Conservation (phyloP, 2,329 filamentous ascomycete genomes). For the Xylaria multiplex region DNA sequence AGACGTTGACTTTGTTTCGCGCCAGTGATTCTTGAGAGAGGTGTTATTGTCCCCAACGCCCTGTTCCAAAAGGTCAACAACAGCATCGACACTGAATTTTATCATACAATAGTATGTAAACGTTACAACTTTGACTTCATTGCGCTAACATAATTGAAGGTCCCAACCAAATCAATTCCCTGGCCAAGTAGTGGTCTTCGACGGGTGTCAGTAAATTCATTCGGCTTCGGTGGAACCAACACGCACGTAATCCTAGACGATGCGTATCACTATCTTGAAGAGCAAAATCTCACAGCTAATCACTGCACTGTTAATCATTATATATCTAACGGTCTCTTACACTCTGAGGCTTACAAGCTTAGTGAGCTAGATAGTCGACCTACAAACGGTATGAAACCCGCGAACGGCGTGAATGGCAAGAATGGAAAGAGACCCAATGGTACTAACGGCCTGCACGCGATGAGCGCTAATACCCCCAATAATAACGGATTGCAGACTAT, state of each 20-base stretch:
- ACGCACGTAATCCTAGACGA: constrained; percentile 44
- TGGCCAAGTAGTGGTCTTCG: constrained; percentile 51
- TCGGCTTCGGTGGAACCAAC: constrained; percentile 46
- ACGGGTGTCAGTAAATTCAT: constrained; percentile 47
- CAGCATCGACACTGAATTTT: constrained; percentile 41
- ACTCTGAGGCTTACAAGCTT: neutral
- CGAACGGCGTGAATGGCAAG: neutral
- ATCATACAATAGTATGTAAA: constrained; percentile 41
- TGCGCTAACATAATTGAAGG: constrained; percentile 34
- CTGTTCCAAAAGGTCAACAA: constrained; percentile 45
- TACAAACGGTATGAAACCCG: neutral
- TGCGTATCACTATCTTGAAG: constrained; percentile 41
- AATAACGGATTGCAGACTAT: constrained; percentile 32
- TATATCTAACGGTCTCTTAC: constrained; percentile 8
- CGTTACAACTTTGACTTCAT: neutral
- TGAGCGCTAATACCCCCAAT: constrained; percentile 36
- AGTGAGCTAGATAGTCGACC: neutral
- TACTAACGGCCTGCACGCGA: neutral
- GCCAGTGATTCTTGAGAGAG: constrained; percentile 47
- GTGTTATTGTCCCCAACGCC: constrained; percentile 46
- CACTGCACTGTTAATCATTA: constrained; percentile 32
- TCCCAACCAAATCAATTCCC: constrained; percentile 39
- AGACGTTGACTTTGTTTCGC: neutral
- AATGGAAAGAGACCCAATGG: constrained; percentile 1
- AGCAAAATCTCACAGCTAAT: constrained; percentile 34